Evolutionary conservation across 768 basidiomycete species (phyloP), one percentile per base, ranked within the genome.

Genomic region (Multifurca ochricompacta): DNA sequence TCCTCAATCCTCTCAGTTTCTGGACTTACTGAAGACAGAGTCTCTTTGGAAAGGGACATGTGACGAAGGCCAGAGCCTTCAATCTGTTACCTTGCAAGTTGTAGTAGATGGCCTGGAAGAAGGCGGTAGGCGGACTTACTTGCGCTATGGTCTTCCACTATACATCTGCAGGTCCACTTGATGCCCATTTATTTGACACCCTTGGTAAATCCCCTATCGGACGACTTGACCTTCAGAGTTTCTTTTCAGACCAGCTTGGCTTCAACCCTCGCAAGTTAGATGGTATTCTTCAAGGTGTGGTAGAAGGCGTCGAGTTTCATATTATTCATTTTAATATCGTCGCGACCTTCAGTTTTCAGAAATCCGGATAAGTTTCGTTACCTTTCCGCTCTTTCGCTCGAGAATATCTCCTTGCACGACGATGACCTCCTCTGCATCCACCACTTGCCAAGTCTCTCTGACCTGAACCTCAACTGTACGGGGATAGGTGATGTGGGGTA

Each of bases 121-220:
- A 37, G 18, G 34, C 18, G 48, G 48, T 48, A 48, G 2, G 48
- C 8, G 8, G 34, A 39, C 36, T 25, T 28, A 31, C 25, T 18
- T 48, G 23, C 16, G 23, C 10, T 7, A 21, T 28, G 16, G 19
- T 34, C 45, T 34, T n/a, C 21, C 34, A 18, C 25, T 48, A 18
- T 48, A 48, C 31, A 25, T 18, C 19, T 11, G 25, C 27, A 81
- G 80, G 78, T 4, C 71, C 75, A 54, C 69, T 83, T 18, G 79
- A 72, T 58, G 63, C 71, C 25, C 71, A 66, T 6, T 68, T 76
- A 6, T 65, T 82, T 43, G 59, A 73, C 16, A 60, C 74, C 0
- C 69, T 82, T n/a, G 67, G 77, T 28, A 70, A 66, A 13, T 75
- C 77, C 3, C 72, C 75, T 53, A 66, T 83, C 36, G 65, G 66